These are phyloP conservation scores for Colletotrichum chrysophilum DNA, from an alignment of 2,329 filamentous ascomycete genomes.

Conservation along the genomic window DNA sequence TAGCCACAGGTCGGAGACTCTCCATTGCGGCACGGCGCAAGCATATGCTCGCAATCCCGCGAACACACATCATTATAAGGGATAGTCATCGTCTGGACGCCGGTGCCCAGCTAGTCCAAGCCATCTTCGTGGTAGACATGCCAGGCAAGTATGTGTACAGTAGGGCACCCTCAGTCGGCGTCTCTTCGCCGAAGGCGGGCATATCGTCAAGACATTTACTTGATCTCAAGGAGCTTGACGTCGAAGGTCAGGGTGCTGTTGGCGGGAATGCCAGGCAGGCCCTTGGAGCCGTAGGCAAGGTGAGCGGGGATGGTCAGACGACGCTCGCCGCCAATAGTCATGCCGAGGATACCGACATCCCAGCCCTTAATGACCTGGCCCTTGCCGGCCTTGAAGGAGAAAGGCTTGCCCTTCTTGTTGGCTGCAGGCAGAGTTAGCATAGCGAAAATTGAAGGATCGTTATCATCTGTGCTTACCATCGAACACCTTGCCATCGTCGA, in stretches of 20 bases:
- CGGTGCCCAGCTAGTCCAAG: neutral
- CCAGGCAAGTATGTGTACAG: slow-evolving; percentile 15
- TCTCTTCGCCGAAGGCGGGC: slow-evolving; percentile 3
- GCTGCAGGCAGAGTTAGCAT: slow-evolving; percentile 52
- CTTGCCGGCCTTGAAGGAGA: slow-evolving; percentile 91
- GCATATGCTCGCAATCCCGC: slow-evolving; percentile 23
- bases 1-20: slow-evolving; percentile 54
- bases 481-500: slow-evolving; percentile 92
- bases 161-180: slow-evolving; percentile 4
- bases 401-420: slow-evolving; percentile 99
- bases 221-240: slow-evolving; percentile 83
- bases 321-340: slow-evolving; percentile 92
- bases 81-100: slow-evolving; percentile 12
- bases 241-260: slow-evolving; percentile 96
- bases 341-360: slow-evolving; percentile 93
- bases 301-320: slow-evolving; percentile 87
- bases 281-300: slow-evolving; percentile 88
- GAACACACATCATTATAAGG: slow-evolving; percentile 24
- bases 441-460: slow-evolving; percentile 38
- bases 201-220: slow-evolving; percentile 55
- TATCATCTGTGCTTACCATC: slow-evolving; percentile 72
- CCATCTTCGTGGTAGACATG: slow-evolving; percentile 5
- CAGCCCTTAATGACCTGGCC: slow-evolving; percentile 99
- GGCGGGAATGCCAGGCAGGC: slow-evolving; percentile 81
- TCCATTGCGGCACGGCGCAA: slow-evolving; percentile 41